Evolutionary conservation across 805 yeast genomes (phyloP), one percentile per base, ranked within the genome.

Genomic region (Ogataea pini): DNA sequence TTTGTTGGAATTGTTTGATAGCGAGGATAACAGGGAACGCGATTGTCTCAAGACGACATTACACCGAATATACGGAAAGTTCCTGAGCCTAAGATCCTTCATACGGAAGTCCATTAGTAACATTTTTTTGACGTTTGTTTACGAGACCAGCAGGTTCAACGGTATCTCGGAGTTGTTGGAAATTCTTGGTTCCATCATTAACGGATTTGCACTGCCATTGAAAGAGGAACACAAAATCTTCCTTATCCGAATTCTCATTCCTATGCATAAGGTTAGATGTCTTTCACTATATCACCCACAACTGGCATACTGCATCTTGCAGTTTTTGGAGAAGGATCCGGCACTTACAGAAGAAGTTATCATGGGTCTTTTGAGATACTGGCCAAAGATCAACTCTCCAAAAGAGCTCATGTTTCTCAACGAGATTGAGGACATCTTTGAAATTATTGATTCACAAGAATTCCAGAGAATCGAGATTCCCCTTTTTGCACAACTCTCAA

Each of bases 171-270:
- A 94, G 72, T 76, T 94, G 52, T 77, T 94, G 56, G 99, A 94
- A 70, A 94, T 94, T 49, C 77, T 94, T 55, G 99, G 99, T 7
- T 86, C 96, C 16, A 94, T 94, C 61, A 94, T 94, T 63, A 94
- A 94, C 69, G 99, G 99, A 12, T 94, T 94, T 74, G 99, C 99
- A 2, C 76, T 94, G 54, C 99, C 99, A 4, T 78, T 94, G 60
- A 94, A 94, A 65, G 98, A 94, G 60, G 99, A 94, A 68, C 99
- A 94, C 70, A 94, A 94, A 69, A 82, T 88, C 12, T 94, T 94
- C 60, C 71, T 94, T 54, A 82, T 88, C 28, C 77, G 96, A 49
- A 92, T 92, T 16, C 77, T 94, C 60, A 76, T 94, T 22, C 99
- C 99, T 24, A 72, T 94, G 67, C 99, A 94, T 68, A 92, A 94